Evolutionary conservation across 768 basidiomycete species (phyloP), one percentile per base, ranked within the genome.

Genomic region (Hypsizygus marmoreus): DNA sequence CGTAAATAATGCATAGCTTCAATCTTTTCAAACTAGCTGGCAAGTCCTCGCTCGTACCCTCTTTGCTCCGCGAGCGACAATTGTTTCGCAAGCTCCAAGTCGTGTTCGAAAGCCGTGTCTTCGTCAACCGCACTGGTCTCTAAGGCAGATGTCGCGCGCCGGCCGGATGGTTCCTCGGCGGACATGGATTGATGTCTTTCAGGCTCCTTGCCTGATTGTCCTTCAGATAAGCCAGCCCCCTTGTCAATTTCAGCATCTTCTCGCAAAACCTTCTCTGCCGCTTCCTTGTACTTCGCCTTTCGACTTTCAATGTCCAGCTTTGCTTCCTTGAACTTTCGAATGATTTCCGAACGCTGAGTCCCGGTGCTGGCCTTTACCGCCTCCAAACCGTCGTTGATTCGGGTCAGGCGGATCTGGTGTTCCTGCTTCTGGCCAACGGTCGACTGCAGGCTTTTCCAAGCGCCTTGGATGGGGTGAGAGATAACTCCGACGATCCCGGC

Each of bases 321-420:
- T 20, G 68, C 62, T 11, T 64, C 60, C n/a, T 67, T 58, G 59
- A 76, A 80, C 29, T 54, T 62, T 39, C 54, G 53, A 23, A 75
- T 44, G 10, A 77, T 65, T 11, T 57, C 57, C 1, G 55, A 48
- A 23, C 67, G 55, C 41, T 77, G 60, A 3, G 57, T 45, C n/a
- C 48, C 54, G 1, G 66, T 65, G 54, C 71, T 69, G n/a, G 44
- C 46, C 40, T 56, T 58, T 5, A 67, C 66, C 1, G 63, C 73
- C 43, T 67, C 65, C 5, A 62, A 36, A 4, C 76, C 77, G 43
- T 77, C 70, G 6, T 61, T 58, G 11, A 73, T 63, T 20, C 73
- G 64, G 10, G 67, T 71, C n/a, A 53, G 39, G 6, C 68, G 68
- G 16, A 67, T 66, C 10, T 62, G 58, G 7, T 65, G 56, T 24